Conservation (phyloP, 1,284 basidiomycete genomes). For the Ganoderma boninense region DNA sequence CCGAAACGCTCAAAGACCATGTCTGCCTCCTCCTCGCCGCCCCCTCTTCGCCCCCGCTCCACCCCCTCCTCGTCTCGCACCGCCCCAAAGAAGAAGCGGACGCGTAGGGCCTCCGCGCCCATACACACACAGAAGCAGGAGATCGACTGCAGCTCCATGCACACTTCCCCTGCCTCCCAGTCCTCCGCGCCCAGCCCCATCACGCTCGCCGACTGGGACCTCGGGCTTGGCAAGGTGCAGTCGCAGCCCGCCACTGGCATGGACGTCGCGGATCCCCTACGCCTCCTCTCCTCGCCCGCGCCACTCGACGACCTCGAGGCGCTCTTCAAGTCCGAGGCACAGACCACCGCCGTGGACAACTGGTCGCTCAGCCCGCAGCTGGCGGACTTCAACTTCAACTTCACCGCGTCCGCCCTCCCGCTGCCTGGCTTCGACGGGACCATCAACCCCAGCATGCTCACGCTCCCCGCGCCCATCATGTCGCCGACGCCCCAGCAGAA, state of each 20-base stretch:
- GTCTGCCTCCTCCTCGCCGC: not conserved
- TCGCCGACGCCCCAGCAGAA: not conserved
- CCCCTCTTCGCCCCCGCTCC: not conserved
- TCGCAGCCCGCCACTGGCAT: not conserved
- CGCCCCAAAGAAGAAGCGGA: not conserved
- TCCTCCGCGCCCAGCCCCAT: not conserved
- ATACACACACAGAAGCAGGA: not conserved
- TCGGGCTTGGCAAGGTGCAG: not conserved
- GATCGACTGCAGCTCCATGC: not conserved
- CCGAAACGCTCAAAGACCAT: not conserved
- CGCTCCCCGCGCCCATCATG: not conserved
- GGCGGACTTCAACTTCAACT: not conserved
- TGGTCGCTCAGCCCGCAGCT: not conserved
- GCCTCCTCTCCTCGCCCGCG: not conserved
- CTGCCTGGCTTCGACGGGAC: not conserved
- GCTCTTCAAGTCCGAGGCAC: not conserved
- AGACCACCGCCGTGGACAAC: not conserved
- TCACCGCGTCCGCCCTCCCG: not conserved
- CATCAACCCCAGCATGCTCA: conserved; percentile 5
- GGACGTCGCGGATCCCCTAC: not conserved
- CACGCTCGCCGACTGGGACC: not conserved
- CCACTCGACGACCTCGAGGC: not conserved
- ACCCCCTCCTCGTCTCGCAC: not conserved
- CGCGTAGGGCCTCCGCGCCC: not conserved
- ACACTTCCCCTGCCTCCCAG: not conserved